A percentile compares a stretch with the other conserved stretches of the same genome.
Evolutionary conservation across 2,329 filamentous ascomycete species (phyloP).

Genomic region (Fusarium veterinarium): DNA sequence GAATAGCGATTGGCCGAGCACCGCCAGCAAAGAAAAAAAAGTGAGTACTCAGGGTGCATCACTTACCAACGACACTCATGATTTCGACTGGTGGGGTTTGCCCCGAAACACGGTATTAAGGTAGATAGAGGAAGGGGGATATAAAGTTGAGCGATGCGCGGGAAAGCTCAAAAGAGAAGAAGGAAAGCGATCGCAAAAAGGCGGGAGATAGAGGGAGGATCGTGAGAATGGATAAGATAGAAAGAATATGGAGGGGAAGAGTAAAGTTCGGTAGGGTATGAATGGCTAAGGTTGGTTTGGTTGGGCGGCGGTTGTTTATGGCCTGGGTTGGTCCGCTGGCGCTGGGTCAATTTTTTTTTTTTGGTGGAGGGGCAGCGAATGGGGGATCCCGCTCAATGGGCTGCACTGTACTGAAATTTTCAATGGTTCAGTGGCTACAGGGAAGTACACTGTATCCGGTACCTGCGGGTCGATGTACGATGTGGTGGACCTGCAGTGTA

Average conservation of each 20-base stretch:
- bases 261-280: conserved; percentile 6
- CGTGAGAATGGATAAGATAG: conserved; percentile 28
- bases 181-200: conserved; percentile 32
- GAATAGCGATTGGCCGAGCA: not conserved
- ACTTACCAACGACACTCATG: conserved; percentile 67
- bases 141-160: conserved; percentile 29
- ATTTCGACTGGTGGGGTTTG: conserved; percentile 49
- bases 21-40: not conserved
- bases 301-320: conserved; percentile 36
- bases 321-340: conserved; percentile 16
- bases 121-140: conserved; percentile 21
- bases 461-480: conserved; percentile 29
- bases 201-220: conserved; percentile 26
- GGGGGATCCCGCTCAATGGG: conserved; percentile 25
- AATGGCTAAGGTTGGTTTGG: conserved; percentile 7
- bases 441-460: conserved; percentile 13
- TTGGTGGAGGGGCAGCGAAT: conserved; percentile 31
- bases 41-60: not conserved
- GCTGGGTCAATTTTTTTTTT: conserved; percentile 29
- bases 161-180: conserved; percentile 38
- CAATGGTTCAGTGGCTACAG: conserved; percentile 31
- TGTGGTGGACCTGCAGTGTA: not conserved
- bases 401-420: conserved; percentile 32
- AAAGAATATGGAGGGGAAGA: conserved; percentile 29
- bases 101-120: conserved; percentile 38